These are phyloP conservation scores for Sporothrix humicola DNA, from an alignment of 2,329 filamentous ascomycete species.

Conservation along the genomic window DNA sequence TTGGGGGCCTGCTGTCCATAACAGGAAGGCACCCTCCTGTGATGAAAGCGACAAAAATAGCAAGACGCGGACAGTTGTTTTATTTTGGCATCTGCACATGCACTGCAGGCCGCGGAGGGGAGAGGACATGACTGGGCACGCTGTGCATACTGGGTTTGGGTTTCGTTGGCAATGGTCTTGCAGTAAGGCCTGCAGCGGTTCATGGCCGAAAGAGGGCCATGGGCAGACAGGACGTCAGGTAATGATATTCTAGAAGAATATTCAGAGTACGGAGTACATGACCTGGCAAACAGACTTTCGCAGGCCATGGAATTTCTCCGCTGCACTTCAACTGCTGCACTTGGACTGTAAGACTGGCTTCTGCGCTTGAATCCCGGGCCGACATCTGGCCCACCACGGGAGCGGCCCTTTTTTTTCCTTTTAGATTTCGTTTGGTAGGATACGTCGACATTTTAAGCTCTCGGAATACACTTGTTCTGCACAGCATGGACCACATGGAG, in stretches of 20 bases:
- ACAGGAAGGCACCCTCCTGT: background rate
- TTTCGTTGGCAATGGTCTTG: background rate
- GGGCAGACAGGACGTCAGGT: background rate
- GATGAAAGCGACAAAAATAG: background rate
- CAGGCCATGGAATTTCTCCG: background rate
- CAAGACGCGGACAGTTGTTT: background rate
- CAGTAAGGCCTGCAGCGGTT: conserved; percentile 7
- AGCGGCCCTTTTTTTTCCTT: conserved; percentile 3
- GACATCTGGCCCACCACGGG: conserved; percentile 1
- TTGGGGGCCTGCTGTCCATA: background rate
- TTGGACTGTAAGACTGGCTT: background rate
- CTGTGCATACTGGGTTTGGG: background rate
- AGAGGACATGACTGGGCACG: background rate
- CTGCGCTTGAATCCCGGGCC: background rate
- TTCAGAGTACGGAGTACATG: background rate
- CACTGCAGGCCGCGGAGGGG: background rate
- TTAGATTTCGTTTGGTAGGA: background rate
- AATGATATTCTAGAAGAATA: background rate
- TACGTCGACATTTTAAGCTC: no score
- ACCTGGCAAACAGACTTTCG: background rate
- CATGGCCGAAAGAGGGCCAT: background rate
- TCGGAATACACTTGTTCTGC: background rate
- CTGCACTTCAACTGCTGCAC: background rate
- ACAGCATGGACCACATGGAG: background rate
- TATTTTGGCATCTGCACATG: background rate